Evolutionary conservation across 768 basidiomycete genomes (phyloP).

Genomic region (Mycena alexandri): DNA sequence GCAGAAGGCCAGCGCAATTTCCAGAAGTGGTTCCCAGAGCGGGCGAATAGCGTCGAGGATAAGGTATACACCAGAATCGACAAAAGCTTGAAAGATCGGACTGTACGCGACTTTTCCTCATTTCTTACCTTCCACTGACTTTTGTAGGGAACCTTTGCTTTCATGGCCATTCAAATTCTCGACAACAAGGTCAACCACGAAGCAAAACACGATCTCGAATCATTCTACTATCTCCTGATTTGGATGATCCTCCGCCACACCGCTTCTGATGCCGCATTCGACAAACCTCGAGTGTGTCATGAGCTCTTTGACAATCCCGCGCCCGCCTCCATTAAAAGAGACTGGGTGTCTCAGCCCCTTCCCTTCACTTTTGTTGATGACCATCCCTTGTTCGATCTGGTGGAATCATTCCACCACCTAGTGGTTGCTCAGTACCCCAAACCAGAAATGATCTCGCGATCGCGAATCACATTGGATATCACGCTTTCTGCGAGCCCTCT

Average conservation of each 20-base stretch:
- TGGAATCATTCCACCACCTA: no score
- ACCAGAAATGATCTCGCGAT: no score
- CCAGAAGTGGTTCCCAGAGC: not conserved
- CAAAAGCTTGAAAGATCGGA: slow-evolving; percentile 19
- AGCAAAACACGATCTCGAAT: slow-evolving; percentile 22
- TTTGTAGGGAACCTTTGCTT: slow-evolving; percentile 24
- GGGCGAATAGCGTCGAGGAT: not conserved
- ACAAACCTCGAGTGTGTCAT: not conserved
- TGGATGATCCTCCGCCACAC: slow-evolving; percentile 27
- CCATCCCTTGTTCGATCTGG: no score
- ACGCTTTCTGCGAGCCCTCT: no score
- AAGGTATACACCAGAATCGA: not conserved
- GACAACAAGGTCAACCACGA: not conserved
- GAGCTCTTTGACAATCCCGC: not conserved
- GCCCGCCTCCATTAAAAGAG: not conserved
- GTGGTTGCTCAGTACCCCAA: no score
- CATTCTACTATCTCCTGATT: slow-evolving; percentile 22
- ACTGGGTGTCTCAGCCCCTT: no score
- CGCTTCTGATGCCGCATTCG: not conserved
- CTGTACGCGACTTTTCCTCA: not conserved
- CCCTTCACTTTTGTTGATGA: no score
- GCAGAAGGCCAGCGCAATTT: not conserved
- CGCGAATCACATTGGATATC: no score
- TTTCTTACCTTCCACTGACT: not conserved
- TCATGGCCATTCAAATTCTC: slow-evolving; percentile 25